Conservation (phyloP, 2,329 filamentous ascomycete genomes). For the Colletotrichum sp. region DNA sequence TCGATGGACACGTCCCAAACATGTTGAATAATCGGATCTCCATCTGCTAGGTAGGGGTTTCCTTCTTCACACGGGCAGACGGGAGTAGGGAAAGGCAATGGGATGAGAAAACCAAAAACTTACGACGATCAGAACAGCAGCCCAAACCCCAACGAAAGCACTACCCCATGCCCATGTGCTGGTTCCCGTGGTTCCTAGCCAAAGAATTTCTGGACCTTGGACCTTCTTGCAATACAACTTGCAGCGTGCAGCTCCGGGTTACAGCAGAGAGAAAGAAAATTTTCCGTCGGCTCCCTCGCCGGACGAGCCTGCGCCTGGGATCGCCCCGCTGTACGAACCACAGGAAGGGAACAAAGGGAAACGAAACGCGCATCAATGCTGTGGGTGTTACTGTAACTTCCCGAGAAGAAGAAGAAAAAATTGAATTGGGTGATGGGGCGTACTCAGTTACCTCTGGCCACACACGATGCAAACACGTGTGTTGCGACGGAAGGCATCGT, state of each 20-base stretch:
- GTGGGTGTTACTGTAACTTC: not conserved
- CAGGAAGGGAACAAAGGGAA: not conserved
- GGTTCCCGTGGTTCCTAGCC: not conserved
- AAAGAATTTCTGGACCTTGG: not conserved
- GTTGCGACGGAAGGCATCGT: not conserved
- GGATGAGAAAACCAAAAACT: constrained; percentile 7
- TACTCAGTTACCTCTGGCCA: not conserved
- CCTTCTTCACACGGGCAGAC: not conserved
- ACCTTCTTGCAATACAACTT: not conserved
- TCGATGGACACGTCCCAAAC: not conserved
- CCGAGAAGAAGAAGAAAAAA: not conserved
- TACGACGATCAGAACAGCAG: not conserved
- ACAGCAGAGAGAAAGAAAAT: not conserved
- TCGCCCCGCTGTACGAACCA: not conserved
- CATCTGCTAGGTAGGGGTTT: not conserved
- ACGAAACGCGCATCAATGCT: not conserved
- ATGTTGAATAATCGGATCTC: not conserved
- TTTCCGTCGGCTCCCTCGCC: constrained; percentile 12
- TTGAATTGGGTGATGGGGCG: not conserved
- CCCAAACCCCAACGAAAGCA: not conserved
- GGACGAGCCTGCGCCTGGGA: not conserved
- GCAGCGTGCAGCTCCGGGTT: not conserved
- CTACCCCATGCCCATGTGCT: not conserved
- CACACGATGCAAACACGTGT: constrained; percentile 11
- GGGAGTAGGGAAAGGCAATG: not conserved